These are phyloP conservation scores for Taiozyma sp. DNA, from an alignment of 1,139 yeast genomes.

Conservation along the genomic window DNA sequence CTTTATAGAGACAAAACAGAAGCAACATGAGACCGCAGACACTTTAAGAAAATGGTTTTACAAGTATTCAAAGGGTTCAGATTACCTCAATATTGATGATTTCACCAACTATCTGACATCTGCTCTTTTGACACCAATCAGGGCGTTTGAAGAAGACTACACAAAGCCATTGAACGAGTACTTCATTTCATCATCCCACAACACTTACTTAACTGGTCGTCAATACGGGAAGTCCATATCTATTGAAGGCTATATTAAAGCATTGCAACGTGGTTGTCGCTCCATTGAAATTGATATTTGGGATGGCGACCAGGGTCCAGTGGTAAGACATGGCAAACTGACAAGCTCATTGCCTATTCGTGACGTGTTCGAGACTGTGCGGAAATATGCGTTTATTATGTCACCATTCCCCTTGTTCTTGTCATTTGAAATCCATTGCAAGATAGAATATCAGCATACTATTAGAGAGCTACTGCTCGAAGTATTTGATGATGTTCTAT, in stretches of 20 bases:
- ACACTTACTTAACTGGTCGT: slow-evolving; percentile 84
- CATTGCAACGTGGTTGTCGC: slow-evolving; percentile 86
- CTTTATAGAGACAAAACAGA: slow-evolving; percentile 50
- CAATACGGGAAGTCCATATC: slow-evolving; percentile 85
- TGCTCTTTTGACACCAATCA: slow-evolving; percentile 30
- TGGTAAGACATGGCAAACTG: slow-evolving; percentile 89
- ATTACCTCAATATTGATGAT: slow-evolving; percentile 21
- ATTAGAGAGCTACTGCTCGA: slow-evolving; percentile 50
- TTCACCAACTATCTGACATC: slow-evolving; percentile 35
- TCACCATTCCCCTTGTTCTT: slow-evolving; percentile 82
- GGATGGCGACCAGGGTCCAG: slow-evolving; percentile 84
- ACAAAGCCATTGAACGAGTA: slow-evolving; percentile 78
- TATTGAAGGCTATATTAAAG: slow-evolving; percentile 86
- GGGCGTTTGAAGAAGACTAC: slow-evolving; percentile 38
- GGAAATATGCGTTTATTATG: slow-evolving; percentile 80
- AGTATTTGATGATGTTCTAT: slow-evolving; percentile 54
- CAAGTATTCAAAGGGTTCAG: slow-evolving; percentile 35
- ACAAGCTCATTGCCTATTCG: slow-evolving; percentile 67
- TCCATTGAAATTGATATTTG: slow-evolving; percentile 93
- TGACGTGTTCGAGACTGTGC: slow-evolving; percentile 67
- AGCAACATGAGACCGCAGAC: slow-evolving; percentile 35
- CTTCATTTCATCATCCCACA: slow-evolving; percentile 89
- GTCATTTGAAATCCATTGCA: slow-evolving; percentile 86
- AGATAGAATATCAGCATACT: slow-evolving; percentile 53
- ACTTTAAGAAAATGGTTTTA: slow-evolving; percentile 36